Percentiles rank a stretch among this genome's conserved stretches.
These are phyloP conservation scores for Limtongia smithiae DNA, from an alignment of 805 yeast genomes.

Conservation along the genomic window DNA sequence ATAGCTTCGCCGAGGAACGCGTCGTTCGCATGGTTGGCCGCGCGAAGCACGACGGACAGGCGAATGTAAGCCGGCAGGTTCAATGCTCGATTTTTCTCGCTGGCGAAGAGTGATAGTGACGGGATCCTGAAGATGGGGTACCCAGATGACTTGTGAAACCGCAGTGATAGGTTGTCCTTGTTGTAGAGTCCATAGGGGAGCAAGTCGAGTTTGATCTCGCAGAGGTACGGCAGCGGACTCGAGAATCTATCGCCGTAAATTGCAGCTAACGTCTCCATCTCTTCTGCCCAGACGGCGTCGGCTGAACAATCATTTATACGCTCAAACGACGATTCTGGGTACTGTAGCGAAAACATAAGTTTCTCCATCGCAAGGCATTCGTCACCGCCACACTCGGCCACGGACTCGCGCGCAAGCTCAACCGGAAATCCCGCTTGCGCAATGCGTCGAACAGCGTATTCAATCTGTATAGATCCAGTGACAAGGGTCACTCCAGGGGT, in stretches of 20 bases:
- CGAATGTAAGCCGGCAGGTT: constrained; percentile 50
- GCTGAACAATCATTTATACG: constrained; percentile 32
- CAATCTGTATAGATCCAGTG: constrained; percentile 49
- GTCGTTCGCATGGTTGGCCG: constrained; percentile 35
- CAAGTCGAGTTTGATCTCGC: constrained; percentile 22
- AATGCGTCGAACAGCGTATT: constrained; percentile 56
- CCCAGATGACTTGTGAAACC: constrained; percentile 22
- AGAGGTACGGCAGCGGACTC: constrained; percentile 15
- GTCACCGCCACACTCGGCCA: constrained; percentile 41
- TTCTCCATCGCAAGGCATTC: constrained; percentile 18
- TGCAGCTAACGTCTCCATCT: constrained; percentile 60
- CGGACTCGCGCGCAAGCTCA: constrained; percentile 54
- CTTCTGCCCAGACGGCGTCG: constrained; percentile 65
- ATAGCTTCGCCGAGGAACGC: constrained; percentile 63
- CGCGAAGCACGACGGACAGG: constrained; percentile 36
- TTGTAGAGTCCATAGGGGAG: constrained; percentile 7
- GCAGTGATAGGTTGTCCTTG: constrained; percentile 19
- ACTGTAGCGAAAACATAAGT: constrained; percentile 12
- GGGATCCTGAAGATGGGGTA: constrained; percentile 27
- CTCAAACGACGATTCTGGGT: constrained; percentile 6
- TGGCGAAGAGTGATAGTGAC: constrained; percentile 27
- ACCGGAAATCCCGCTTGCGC: constrained; percentile 66
- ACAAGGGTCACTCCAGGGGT: constrained; percentile 35
- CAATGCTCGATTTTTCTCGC: constrained; percentile 4
- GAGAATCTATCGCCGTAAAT: constrained; percentile 49